Conservation (phyloP, 352 stramenopile genomes). For the Globisporangium irregulare region DNA sequence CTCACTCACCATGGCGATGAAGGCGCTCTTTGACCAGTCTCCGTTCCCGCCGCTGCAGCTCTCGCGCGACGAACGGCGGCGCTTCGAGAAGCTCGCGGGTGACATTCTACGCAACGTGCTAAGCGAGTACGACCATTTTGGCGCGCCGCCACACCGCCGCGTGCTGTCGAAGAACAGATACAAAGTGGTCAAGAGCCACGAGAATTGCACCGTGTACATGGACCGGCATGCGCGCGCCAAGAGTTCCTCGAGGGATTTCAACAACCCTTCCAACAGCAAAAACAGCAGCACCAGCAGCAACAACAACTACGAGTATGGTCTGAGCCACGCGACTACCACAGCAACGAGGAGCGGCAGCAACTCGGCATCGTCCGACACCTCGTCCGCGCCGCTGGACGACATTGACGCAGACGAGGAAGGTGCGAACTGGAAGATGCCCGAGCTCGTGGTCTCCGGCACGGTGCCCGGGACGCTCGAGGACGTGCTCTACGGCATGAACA, state of each 20-base stretch:
- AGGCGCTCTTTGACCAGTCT: constrained; percentile 13
- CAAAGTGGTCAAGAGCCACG: constrained; percentile 17
- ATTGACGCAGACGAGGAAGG: constrained; percentile 2
- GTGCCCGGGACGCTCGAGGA: constrained; percentile 18
- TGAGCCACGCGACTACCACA: background rate
- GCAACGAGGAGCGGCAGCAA: background rate
- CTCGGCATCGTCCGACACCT: constrained; percentile 8
- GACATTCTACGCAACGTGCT: constrained; percentile 11
- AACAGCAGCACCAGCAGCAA: background rate
- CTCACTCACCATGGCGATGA: constrained; percentile 4
- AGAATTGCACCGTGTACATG: constrained; percentile 16
- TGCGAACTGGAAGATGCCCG: constrained; percentile 15
- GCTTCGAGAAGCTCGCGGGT: constrained; percentile 7
- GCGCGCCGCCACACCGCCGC: constrained; percentile 1
- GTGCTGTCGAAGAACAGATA: constrained; percentile 10
- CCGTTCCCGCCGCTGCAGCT: constrained; percentile 13
- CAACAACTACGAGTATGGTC: constrained; percentile 12
- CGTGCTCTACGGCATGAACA: constrained; percentile 18
- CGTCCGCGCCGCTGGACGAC: background rate
- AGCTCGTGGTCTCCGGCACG: constrained; percentile 16
- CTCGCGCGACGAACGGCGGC: background rate
- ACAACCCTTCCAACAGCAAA: background rate
- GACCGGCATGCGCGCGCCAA: constrained; percentile 7
- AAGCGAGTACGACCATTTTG: constrained; percentile 16
- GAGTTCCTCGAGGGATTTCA: background rate